A percentile compares a stretch with the other conserved stretches of the same genome.
phyloP scores from a whole-genome alignment of 345 rosid genomes.

The Litchi chinensis region DNA sequence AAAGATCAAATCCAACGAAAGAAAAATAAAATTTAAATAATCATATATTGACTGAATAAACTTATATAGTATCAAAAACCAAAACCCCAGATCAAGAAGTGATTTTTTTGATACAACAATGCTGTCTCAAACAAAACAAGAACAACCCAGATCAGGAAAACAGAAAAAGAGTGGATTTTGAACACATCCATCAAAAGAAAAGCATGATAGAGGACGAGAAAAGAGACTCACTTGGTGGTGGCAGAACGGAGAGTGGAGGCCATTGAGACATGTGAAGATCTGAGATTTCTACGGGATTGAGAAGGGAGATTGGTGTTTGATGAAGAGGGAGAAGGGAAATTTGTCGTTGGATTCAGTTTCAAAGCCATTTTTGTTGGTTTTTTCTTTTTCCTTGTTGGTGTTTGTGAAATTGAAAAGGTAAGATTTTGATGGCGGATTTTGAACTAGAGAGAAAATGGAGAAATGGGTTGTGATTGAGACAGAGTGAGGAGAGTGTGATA shows the following conservation, averaged over 20 bases:
- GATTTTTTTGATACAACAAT: background rate
- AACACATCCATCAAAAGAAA: background rate
- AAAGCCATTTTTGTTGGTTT: constrained; percentile 38
- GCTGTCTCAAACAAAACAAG: background rate
- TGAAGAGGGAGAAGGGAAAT: constrained; percentile 27
- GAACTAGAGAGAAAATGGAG: no score
- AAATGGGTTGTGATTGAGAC: background rate
- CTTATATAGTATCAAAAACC: background rate
- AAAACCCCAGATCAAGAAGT: constrained; percentile 3
- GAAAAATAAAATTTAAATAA: no score
- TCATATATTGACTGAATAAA: no score
- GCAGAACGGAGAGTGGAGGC: constrained; percentile 46
- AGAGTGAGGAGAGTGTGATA: no score
- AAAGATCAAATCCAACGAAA: background rate
- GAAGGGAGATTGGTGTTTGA: constrained; percentile 26
- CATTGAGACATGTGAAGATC: constrained; percentile 51
- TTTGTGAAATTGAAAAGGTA: no score
- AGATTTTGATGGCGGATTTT: no score
- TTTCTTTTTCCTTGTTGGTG: no score
- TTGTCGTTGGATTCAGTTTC: constrained; percentile 35
- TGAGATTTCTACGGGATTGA: constrained; percentile 24
- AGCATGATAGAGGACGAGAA: no score
- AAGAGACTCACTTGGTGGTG: constrained; percentile 37
- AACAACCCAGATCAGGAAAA: constrained; percentile 13
- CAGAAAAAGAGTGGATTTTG: background rate